Conservation (phyloP, 2,329 filamentous ascomycete genomes). For the Raffaelea arxii region DNA sequence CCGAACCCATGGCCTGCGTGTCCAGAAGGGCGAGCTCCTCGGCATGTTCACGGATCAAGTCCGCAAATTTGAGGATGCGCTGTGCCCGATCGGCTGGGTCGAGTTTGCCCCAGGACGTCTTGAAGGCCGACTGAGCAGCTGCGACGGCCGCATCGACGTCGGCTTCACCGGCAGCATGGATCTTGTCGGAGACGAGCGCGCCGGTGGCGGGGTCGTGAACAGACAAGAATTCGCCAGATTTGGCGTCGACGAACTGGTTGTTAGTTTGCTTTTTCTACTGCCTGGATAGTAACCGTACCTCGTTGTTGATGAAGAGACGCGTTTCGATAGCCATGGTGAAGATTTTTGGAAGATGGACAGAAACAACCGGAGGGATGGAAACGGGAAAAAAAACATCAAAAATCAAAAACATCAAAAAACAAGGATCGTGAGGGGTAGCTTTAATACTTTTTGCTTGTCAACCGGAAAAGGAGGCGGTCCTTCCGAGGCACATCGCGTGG, state of each 20-base stretch:
- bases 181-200: background rate
- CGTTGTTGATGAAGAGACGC: background rate
- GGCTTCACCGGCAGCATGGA: background rate
- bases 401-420: no score
- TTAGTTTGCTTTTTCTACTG: no score
- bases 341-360: no score
- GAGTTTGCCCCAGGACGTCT: background rate
- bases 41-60: background rate
- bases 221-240: background rate
- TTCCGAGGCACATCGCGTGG: no score
- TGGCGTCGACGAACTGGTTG: background rate
- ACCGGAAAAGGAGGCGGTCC: no score
- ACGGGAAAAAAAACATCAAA: no score
- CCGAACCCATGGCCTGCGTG: background rate
- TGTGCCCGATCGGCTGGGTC: background rate
- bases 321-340: background rate
- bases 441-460: no score
- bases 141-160: constrained; percentile 1
- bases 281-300: background rate
- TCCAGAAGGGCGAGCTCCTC: background rate
- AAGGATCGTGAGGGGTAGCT: no score
- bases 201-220: background rate
- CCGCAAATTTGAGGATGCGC: background rate
- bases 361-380: no score
- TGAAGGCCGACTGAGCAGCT: background rate